Conservation (phyloP, 805 yeast genomes). For the Teunomyces atbi region DNA sequence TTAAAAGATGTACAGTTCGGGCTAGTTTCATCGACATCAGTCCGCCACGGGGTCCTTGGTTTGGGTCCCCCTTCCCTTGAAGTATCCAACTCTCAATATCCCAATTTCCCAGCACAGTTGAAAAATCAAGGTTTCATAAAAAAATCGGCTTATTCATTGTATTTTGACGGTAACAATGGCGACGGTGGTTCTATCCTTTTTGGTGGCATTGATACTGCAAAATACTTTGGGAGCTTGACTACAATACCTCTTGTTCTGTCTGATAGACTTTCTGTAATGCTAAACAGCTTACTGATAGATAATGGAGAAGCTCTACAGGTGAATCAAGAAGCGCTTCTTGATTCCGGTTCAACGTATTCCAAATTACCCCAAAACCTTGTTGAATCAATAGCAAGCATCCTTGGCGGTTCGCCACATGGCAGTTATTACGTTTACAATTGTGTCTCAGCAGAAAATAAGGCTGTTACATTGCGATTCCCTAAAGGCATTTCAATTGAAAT, state of each 20-base stretch:
- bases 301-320: constrained; percentile 4
- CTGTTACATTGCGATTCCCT: constrained; percentile 2
- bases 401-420: constrained; percentile 10
- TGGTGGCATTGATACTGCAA: constrained; percentile 31
- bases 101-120: constrained; percentile 19
- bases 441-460: constrained; percentile 2
- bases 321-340: constrained; percentile 11
- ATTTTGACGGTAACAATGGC: constrained; percentile 17
- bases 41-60: constrained; percentile 2
- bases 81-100: not conserved
- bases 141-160: constrained; percentile 24
- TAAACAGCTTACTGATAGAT: not conserved
- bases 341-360: constrained; percentile 21
- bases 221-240: constrained; percentile 16
- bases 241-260: constrained; percentile 8
- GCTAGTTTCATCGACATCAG: constrained; percentile 5
- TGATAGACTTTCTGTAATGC: not conserved
- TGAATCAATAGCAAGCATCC: constrained; percentile 8
- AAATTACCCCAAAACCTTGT: constrained; percentile 14
- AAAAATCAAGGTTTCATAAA: constrained; percentile 27
- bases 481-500: constrained; percentile 1
- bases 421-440: not conserved
- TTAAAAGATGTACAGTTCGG: constrained; percentile 9
- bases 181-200: constrained; percentile 23
- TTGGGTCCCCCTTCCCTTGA: not conserved